Base-by-base conservation (phyloP, 2,329 filamentous ascomycete genomes). In the Arthroderma sp. region DNA sequence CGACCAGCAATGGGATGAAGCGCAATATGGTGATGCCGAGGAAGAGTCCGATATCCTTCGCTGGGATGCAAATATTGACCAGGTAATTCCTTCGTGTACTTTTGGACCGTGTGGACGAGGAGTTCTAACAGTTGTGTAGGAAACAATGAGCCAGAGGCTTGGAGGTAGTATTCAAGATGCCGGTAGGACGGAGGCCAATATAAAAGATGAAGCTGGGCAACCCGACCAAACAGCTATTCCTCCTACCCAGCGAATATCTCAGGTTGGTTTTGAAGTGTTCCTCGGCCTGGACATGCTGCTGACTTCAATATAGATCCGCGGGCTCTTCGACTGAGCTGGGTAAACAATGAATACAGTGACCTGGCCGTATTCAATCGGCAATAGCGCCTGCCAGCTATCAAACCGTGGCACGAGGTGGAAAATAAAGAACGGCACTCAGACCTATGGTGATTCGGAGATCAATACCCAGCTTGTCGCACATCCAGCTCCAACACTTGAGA, bases 391-490 rank as follows among this genome's bases (percentile, higher is more conserved):
- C 15, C 15, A 22, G 15, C 15, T 22, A 22, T 22, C 15, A 22
- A 22, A 3, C 15, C 3, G 15, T 22, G 15, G 15, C 15, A 22
- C 15, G 15, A 22, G 1, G 15, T 22, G 15, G 15, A 22, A 22
- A 22, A 22, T 3, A 3, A 22, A 22, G 3, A 22, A 22, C 15
- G 15, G 15, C 15, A 22, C 15, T 22, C 15, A 3, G 15, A 22
- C 15, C 15, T 22, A 2, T 27, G 30, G n/a, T n/a, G 43, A 30
- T 27, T 36, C 32, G 22, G 27, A 31, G 8, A 40, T 34, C 45
- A 66, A 50, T 36, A 93, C 69, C 80, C 86, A 94, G 59, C 81
- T 93, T 11, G 88, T 94, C 38, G 88, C 88, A 65, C 86, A 94
- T 1, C 88, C 88, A n/a, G 85, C 86, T 27, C 81, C 85, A 41